phyloP scores from a whole-genome alignment of 257 asterid genomes.

The Jasminum sambac region DNA sequence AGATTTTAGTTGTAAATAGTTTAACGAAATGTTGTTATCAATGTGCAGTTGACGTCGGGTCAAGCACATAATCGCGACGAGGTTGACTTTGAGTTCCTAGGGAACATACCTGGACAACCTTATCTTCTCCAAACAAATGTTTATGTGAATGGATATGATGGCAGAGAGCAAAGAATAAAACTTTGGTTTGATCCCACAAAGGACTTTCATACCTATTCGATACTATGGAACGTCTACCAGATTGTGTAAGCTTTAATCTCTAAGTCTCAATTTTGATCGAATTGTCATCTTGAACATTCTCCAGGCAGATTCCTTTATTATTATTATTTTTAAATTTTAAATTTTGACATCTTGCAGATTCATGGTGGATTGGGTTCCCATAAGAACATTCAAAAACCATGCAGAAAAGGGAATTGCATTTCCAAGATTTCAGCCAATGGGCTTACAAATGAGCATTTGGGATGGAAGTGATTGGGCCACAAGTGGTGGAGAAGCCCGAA shows the following conservation, averaged over 20 bases:
- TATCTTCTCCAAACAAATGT: constrained; percentile 78
- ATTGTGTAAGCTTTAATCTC: constrained; percentile 64
- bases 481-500: constrained; percentile 55
- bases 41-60: constrained; percentile 61
- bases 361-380: constrained; percentile 92
- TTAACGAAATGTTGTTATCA: neutral
- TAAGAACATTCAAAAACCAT: constrained; percentile 82
- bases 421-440: constrained; percentile 68
- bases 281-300: neutral
- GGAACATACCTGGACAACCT: constrained; percentile 62
- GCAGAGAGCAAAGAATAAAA: constrained; percentile 71
- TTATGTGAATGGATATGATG: constrained; percentile 63
- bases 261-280: neutral
- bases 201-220: constrained; percentile 82
- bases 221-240: constrained; percentile 81
- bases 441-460: constrained; percentile 54
- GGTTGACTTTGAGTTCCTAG: constrained; percentile 92
- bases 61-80: constrained; percentile 74
- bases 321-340: too few species aligned
- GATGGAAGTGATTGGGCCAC: constrained; percentile 86
- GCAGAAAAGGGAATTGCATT: constrained; percentile 64
- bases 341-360: constrained; percentile 43
- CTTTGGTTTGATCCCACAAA: constrained; percentile 93
- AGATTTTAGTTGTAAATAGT: neutral
- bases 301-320: too few species aligned